phyloP scores from a whole-genome alignment of 441 rosid genomes.

The Pelargonium hybrid region DNA sequence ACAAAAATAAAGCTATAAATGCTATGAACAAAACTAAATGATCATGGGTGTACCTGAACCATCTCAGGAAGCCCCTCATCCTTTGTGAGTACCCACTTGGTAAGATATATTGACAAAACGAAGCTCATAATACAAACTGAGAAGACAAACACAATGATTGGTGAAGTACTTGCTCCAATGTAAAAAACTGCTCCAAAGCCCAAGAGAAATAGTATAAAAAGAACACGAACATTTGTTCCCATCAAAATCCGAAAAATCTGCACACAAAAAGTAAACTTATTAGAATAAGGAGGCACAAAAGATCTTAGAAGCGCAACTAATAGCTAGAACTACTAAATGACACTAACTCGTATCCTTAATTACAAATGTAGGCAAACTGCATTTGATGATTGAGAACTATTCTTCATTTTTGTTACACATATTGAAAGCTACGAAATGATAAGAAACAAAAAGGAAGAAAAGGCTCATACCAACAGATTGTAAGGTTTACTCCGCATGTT shows the following conservation, averaged over 20 bases:
- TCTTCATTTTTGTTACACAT: too few species aligned
- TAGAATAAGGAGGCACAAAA: background rate
- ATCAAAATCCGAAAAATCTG: conserved; percentile 76
- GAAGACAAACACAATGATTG: conserved; percentile 83
- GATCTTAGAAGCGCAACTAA: background rate
- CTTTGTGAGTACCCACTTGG: conserved; percentile 94
- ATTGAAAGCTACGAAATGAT: too few species aligned
- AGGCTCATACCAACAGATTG: conserved; percentile 48
- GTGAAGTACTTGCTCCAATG: conserved; percentile 87
- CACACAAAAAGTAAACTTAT: conserved; percentile 15
- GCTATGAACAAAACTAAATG: conserved; percentile 1
- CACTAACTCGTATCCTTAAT: too few species aligned
- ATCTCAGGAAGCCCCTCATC: conserved; percentile 99
- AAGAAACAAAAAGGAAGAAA: background rate
- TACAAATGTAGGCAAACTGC: too few species aligned
- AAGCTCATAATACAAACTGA: conserved; percentile 74
- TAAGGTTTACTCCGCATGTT: conserved; percentile 76
- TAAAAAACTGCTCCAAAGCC: conserved; percentile 66
- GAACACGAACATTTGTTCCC: conserved; percentile 77
- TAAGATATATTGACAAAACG: conserved; percentile 60
- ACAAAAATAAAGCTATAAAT: background rate
- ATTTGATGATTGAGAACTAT: too few species aligned
- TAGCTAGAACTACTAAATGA: too few species aligned
- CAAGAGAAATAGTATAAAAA: conserved; percentile 56
- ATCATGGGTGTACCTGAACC: conserved; percentile 53